A percentile compares a stretch with the other conserved stretches of the same genome.
Conservation (phyloP, 1,284 basidiomycete species). For the Pholiota adiposa region DNA sequence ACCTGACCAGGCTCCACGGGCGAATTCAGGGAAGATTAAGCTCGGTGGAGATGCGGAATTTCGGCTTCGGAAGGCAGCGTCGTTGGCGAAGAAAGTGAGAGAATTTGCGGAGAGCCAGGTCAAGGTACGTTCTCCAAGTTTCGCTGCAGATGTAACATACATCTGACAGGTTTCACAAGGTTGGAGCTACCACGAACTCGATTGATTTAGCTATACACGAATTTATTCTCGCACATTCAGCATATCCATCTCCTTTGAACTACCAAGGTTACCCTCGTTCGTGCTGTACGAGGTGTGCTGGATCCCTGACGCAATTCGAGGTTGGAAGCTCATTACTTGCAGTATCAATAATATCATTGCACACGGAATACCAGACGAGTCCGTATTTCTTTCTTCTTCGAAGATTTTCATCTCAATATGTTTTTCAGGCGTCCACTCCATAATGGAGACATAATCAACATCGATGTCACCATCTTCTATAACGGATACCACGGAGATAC, state of each 20-base stretch:
- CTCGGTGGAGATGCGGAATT: constrained; percentile 64
- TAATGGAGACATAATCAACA: constrained; percentile 83
- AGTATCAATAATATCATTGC: constrained; percentile 86
- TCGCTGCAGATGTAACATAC: not conserved
- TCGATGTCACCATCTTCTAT: constrained; percentile 83
- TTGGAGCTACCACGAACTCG: constrained; percentile 73
- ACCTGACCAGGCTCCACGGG: constrained; percentile 13
- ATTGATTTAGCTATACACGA: constrained; percentile 77
- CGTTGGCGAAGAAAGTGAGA: constrained; percentile 65
- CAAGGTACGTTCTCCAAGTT: constrained; percentile 26
- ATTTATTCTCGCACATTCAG: constrained; percentile 67
- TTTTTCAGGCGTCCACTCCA: constrained; percentile 70
- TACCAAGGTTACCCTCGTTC: constrained; percentile 86
- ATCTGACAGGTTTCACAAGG: constrained; percentile 47
- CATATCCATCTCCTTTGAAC: constrained; percentile 87
- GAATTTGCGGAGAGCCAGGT: constrained; percentile 53
- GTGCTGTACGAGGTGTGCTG: constrained; percentile 73
- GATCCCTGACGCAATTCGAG: not conserved
- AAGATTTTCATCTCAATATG: constrained; percentile 5
- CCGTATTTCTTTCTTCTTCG: constrained; percentile 1
- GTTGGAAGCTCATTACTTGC: not conserved
- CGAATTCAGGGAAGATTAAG: constrained; percentile 46
- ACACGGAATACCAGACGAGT: constrained; percentile 91
- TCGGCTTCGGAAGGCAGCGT: constrained; percentile 60
- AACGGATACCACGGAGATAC: constrained; percentile 89